Conservation (phyloP, 164 flowering plant species). For the Magnolia changhungtana region DNA sequence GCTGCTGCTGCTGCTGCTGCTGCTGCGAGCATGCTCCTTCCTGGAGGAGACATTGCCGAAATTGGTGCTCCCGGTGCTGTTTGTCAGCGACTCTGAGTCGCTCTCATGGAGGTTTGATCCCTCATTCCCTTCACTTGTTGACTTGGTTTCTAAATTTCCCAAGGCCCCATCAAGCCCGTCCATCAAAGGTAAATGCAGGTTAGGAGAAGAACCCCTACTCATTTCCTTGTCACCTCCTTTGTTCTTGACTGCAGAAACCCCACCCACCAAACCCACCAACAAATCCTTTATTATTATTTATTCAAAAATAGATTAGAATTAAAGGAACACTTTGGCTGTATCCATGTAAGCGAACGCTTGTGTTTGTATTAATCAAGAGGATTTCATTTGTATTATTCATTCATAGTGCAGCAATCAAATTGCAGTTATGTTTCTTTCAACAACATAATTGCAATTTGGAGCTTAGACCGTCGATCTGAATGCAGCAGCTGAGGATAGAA, state of each 20-base stretch:
- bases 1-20: slow-evolving; percentile 44
- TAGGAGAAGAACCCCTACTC: slow-evolving; percentile 21
- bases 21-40: slow-evolving; percentile 44
- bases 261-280: background rate
- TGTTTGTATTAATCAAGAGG: no score
- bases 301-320: no score
- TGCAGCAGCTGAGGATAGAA: background rate
- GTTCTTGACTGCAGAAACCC: slow-evolving; percentile 27
- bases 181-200: slow-evolving; percentile 7
- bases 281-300: background rate
- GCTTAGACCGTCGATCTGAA: background rate
- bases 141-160: slow-evolving; percentile 35
- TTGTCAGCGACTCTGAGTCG: slow-evolving; percentile 50
- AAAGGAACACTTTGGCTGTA: no score
- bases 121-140: slow-evolving; percentile 8
- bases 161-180: slow-evolving; percentile 16
- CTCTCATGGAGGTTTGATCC: slow-evolving; percentile 38
- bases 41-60: slow-evolving; percentile 36
- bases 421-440: background rate
- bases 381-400: no score
- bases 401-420: background rate
- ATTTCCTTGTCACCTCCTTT: slow-evolving; percentile 48
- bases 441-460: background rate
- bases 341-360: no score
- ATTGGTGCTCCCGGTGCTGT: slow-evolving; percentile 44